These are phyloP conservation scores for Inga laurina DNA, from an alignment of 306 rosid species.

Conservation along the genomic window DNA sequence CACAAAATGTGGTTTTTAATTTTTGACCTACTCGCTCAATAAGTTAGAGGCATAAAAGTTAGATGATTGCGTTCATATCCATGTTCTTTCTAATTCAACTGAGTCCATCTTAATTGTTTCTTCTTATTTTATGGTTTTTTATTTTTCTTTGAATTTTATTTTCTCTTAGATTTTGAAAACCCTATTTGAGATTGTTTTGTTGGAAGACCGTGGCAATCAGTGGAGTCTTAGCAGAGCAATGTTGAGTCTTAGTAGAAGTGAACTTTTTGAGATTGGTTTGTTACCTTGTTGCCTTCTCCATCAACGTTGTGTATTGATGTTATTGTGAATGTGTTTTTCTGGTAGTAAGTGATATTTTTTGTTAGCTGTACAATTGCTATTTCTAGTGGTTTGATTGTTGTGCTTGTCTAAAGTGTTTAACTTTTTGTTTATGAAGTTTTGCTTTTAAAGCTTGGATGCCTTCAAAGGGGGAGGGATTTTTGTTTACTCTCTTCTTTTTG, in stretches of 20 bases:
- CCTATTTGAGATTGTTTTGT: constrained; percentile 81
- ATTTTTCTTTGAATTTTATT: constrained; percentile 5
- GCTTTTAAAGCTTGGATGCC: too few relatives aligned
- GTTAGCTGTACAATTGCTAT: too few relatives aligned
- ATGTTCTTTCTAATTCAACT: constrained; percentile 4
- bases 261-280: too few relatives aligned
- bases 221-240: constrained; percentile 89
- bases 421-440: too few relatives aligned
- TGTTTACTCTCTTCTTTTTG: too few relatives aligned
- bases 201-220: constrained; percentile 84
- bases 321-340: too few relatives aligned
- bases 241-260: constrained; percentile 42
- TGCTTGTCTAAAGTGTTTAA: too few relatives aligned
- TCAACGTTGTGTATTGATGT: too few relatives aligned
- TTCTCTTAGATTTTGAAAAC: constrained; percentile 68
- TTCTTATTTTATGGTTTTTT: not conserved
- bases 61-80: not conserved
- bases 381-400: too few relatives aligned
- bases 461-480: too few relatives aligned
- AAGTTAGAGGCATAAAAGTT: not conserved
- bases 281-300: too few relatives aligned
- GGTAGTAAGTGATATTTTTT: too few relatives aligned
- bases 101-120: not conserved
- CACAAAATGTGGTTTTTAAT: not conserved
- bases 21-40: not conserved